phyloP scores from a whole-genome alignment of 345 rosid genomes.

The Draba incana region DNA sequence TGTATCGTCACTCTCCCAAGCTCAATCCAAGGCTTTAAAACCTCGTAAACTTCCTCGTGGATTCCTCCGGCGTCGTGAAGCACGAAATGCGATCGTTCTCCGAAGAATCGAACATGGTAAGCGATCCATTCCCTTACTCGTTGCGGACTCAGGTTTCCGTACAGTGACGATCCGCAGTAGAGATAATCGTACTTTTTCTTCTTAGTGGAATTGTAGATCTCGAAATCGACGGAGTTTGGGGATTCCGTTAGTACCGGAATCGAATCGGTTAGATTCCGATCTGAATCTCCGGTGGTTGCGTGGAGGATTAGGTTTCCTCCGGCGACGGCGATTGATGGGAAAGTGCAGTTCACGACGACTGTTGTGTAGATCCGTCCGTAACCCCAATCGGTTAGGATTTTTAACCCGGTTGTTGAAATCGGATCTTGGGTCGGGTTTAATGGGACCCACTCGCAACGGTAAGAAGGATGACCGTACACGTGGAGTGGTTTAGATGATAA shows the following conservation, averaged over 20 bases:
- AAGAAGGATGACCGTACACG: conserved; percentile 63
- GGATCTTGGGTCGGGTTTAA: conserved; percentile 30
- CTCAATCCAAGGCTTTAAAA: conserved; percentile 89
- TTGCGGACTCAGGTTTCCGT: conserved; percentile 79
- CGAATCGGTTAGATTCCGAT: conserved; percentile 59
- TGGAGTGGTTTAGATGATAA: conserved; percentile 86
- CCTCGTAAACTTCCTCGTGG: conserved; percentile 70
- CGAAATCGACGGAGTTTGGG: conserved; percentile 49
- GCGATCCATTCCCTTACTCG: conserved; percentile 88
- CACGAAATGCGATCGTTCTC: conserved; percentile 75
- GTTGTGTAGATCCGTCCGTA: conserved; percentile 90
- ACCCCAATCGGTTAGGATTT: conserved; percentile 93
- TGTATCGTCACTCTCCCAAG: conserved; percentile 81
- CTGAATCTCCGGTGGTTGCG: conserved; percentile 71
- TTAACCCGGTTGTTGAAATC: conserved; percentile 43
- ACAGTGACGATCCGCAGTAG: conserved; percentile 86
- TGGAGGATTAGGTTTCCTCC: conserved; percentile 72
- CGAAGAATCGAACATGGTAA: conserved; percentile 76
- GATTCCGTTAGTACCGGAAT: conserved; percentile 56
- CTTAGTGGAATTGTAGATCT: conserved; percentile 38
- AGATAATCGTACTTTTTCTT: conserved; percentile 71
- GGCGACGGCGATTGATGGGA: conserved; percentile 45
- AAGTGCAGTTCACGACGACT: conserved; percentile 82
- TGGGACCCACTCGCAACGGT: conserved; percentile 76
- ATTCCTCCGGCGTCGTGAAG: conserved; percentile 91